Percentiles rank a stretch among this genome's conserved stretches.
Conservation (phyloP, 2,329 filamentous ascomycete genomes). For the Penicillium olsonii region DNA sequence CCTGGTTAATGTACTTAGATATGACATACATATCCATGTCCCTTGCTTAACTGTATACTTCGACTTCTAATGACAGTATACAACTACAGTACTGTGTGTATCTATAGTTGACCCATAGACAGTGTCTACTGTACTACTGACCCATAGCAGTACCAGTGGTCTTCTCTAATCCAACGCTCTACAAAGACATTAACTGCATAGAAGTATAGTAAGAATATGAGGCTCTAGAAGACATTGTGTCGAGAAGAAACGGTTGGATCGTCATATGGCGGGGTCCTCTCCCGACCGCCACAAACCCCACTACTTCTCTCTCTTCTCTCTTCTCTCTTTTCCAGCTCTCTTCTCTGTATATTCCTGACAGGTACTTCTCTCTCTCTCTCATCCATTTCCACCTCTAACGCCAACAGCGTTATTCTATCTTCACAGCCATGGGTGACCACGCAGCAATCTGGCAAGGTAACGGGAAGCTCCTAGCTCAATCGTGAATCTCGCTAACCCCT, state of each 20-base stretch:
- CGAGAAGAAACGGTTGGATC: conserved; percentile 11
- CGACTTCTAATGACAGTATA: too few relatives aligned
- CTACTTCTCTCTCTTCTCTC: conserved; percentile 3
- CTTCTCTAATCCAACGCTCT: too few relatives aligned
- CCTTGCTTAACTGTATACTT: not conserved
- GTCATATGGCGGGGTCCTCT: conserved; percentile 15
- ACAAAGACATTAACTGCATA: too few relatives aligned
- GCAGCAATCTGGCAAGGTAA: conserved; percentile 42
- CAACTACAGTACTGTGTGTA: not conserved
- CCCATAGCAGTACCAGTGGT: too few relatives aligned
- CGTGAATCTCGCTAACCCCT: conserved; percentile 15
- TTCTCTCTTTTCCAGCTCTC: conserved; percentile 7
- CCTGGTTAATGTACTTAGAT: conserved; percentile 4
- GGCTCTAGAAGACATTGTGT: not conserved
- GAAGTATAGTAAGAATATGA: too few relatives aligned
- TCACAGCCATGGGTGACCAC: conserved; percentile 35
- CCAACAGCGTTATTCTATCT: conserved; percentile 7
- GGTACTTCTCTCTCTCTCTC: too few relatives aligned
- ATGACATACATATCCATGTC: conserved; percentile 7
- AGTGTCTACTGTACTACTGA: too few relatives aligned
- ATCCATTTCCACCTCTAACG: not conserved
- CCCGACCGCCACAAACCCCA: conserved; percentile 13
- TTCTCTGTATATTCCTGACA: conserved; percentile 12
- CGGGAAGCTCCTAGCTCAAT: conserved; percentile 4
- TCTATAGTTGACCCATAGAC: too few relatives aligned